These are phyloP conservation scores for Candida glaebosa DNA, from an alignment of 805 yeast genomes.

Conservation along the genomic window DNA sequence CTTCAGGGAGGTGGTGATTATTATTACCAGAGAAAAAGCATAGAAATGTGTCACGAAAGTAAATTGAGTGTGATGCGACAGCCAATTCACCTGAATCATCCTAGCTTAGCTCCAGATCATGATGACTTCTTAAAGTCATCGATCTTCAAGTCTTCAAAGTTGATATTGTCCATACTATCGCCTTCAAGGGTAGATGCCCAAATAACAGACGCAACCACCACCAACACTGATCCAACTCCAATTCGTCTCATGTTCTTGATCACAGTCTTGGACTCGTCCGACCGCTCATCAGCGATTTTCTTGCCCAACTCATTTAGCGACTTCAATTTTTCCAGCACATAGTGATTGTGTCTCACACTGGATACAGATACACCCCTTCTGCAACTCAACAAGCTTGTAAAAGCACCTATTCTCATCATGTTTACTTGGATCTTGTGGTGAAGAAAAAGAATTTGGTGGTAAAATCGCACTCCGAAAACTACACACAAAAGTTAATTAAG, in stretches of 20 bases:
- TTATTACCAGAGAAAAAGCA: too few species aligned
- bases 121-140: not conserved
- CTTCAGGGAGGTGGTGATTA: too few species aligned
- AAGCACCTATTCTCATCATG: not conserved
- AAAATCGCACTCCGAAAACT: too few species aligned
- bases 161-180: slow-evolving; percentile 1
- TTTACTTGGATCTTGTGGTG: not conserved
- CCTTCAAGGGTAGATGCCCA: slow-evolving; percentile 15
- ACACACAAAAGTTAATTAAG: too few species aligned
- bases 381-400: too few species aligned
- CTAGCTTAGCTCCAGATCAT: too few species aligned
- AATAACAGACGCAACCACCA: slow-evolving; percentile 24
- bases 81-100: too few species aligned
- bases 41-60: too few species aligned
- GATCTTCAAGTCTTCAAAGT: not conserved
- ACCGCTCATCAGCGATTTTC: slow-evolving; percentile 31
- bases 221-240: slow-evolving; percentile 25
- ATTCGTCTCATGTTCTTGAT: slow-evolving; percentile 18
- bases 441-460: not conserved
- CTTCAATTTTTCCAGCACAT: slow-evolving; percentile 12
- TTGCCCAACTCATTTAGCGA: slow-evolving; percentile 22
- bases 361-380: not conserved
- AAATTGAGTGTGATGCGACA: too few species aligned
- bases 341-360: not conserved
- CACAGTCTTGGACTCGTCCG: slow-evolving; percentile 26